Conservation (phyloP, 2,329 filamentous ascomycete species). For the Fusarium fracticaudum region DNA sequence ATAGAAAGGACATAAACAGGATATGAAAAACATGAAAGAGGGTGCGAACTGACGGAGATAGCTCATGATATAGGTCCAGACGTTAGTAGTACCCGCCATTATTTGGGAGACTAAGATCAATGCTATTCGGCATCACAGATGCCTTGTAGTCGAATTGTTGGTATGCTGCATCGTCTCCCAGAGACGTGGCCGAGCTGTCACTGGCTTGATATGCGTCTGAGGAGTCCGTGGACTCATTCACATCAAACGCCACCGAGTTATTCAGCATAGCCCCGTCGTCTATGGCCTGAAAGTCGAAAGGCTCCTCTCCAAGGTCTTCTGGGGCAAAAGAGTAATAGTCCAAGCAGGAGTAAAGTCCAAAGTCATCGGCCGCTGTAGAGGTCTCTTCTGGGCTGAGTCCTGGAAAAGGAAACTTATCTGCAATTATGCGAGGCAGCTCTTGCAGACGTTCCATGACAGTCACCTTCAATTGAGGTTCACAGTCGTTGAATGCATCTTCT, state of each 20-base stretch:
- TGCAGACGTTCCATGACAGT: slow-evolving; percentile 12
- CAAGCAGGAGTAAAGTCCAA: slow-evolving; percentile 2
- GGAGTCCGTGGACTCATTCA: slow-evolving; percentile 14
- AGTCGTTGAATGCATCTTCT: slow-evolving; percentile 3
- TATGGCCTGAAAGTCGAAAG: background rate
- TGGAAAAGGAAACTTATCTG: slow-evolving; percentile 10
- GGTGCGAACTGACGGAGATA: too few relatives aligned
- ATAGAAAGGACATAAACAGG: too few relatives aligned
- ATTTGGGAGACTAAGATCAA: background rate
- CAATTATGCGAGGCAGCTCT: slow-evolving; percentile 12
- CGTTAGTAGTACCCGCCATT: background rate
- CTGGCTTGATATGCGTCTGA: slow-evolving; percentile 20
- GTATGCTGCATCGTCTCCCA: slow-evolving; percentile 19
- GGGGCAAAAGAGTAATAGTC: background rate
- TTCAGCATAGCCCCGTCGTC: background rate
- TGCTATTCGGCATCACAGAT: background rate
- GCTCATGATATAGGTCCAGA: background rate
- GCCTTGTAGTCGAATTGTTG: slow-evolving; percentile 13
- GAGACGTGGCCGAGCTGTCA: slow-evolving; percentile 26
- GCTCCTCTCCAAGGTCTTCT: background rate
- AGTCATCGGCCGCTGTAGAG: background rate
- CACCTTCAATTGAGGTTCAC: slow-evolving; percentile 8
- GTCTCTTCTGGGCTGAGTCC: slow-evolving; percentile 25
- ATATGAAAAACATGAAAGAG: background rate
- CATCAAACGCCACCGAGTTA: background rate